A percentile compares a stretch with the other conserved stretches of the same genome.
Evolutionary conservation across 2,329 filamentous ascomycete species (phyloP).

Genomic region (Colletotrichum musae): DNA sequence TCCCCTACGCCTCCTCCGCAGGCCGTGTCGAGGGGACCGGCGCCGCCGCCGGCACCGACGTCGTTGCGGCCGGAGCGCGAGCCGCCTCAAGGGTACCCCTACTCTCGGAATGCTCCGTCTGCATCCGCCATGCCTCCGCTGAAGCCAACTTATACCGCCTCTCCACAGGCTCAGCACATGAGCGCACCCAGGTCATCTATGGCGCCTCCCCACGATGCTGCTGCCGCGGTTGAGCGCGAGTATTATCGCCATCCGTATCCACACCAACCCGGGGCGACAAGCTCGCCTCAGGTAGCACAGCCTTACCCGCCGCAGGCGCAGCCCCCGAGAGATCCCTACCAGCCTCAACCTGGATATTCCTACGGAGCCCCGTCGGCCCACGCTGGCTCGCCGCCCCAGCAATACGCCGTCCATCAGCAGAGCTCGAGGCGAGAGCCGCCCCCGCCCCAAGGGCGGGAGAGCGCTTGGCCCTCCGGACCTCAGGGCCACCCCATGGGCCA

Average conservation of each 20-base stretch:
- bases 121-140: conserved; percentile 67
- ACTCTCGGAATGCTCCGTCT: conserved; percentile 56
- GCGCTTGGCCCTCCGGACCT: conserved; percentile 50
- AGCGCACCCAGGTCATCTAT: conserved; percentile 61
- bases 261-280: conserved; percentile 54
- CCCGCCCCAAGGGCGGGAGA: conserved; percentile 51
- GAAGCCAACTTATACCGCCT: conserved; percentile 67
- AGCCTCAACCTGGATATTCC: conserved; percentile 59
- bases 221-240: conserved; percentile 58
- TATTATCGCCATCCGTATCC: conserved; percentile 62
- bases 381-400: conserved; percentile 67
- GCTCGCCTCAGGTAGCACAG: conserved; percentile 63
- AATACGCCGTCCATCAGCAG: conserved; percentile 66
- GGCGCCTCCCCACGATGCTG: conserved; percentile 56
- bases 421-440: conserved; percentile 60
- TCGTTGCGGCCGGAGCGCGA: conserved; percentile 67
- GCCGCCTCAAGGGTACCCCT: conserved; percentile 61
- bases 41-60: conserved; percentile 54
- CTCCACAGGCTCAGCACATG: conserved; percentile 65
- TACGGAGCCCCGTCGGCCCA: conserved; percentile 57
- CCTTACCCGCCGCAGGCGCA: conserved; percentile 61
- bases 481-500: conserved; percentile 45
- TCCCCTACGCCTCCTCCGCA: conserved; percentile 67
- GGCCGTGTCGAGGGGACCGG: conserved; percentile 57
- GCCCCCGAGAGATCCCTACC: conserved; percentile 56